Percentiles rank a stretch among this genome's conserved stretches.
Conservation (phyloP, 345 rosid genomes). For the Eucalyptus pauciflora region DNA sequence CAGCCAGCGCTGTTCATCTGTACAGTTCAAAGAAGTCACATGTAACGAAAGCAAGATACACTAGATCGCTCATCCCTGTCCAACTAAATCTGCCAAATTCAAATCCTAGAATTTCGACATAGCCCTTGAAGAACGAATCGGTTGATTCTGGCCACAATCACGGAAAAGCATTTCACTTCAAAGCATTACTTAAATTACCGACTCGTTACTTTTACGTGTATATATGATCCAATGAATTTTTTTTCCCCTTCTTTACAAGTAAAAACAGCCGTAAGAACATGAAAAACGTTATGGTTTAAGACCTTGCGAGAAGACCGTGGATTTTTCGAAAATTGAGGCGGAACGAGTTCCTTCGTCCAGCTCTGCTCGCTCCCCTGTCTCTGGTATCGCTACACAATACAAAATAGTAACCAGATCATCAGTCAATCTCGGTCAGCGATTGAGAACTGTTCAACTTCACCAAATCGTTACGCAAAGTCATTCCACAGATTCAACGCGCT, state of each 20-base stretch:
- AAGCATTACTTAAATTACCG: neutral
- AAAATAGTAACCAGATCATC: neutral
- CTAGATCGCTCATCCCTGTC: neutral
- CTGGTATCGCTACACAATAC: conserved; percentile 6
- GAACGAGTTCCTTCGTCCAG: conserved; percentile 37
- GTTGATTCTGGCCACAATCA: neutral
- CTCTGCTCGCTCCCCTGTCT: conserved; percentile 29
- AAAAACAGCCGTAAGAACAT: neutral
- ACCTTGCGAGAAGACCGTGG: conserved; percentile 50
- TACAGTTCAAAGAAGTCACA: conserved; percentile 75
- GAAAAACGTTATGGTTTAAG: neutral
- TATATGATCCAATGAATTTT: neutral
- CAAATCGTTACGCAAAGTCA: neutral
- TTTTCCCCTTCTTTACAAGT: neutral
- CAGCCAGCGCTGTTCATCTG: conserved; percentile 52
- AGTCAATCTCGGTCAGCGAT: neutral
- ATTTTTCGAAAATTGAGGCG: conserved; percentile 35
- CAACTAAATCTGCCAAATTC: neutral
- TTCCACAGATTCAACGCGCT: neutral
- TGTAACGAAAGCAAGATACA: conserved; percentile 55
- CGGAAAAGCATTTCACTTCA: neutral
- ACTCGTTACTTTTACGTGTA: neutral
- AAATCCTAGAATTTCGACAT: neutral
- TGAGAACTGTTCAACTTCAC: neutral
- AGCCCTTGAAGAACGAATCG: neutral